A percentile compares a stretch with the other conserved stretches of the same genome.
Conservation (phyloP, 305 asterid species). For the Andrographis paniculata region DNA sequence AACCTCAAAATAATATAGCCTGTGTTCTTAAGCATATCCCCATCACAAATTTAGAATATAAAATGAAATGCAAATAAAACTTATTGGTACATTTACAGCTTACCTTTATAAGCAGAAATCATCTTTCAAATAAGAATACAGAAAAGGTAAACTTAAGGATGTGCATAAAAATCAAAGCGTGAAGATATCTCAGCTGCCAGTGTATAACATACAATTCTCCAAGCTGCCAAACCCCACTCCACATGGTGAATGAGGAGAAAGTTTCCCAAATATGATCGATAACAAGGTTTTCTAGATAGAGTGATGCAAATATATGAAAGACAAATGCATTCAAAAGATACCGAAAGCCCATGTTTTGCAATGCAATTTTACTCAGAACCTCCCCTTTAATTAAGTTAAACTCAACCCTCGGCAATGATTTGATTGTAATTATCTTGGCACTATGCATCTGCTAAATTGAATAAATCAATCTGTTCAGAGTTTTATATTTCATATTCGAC, state of each 20-base stretch:
- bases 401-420: too few relatives aligned
- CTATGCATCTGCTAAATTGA: too few relatives aligned
- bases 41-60: too few relatives aligned
- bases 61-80: not conserved
- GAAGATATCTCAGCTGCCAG: not conserved
- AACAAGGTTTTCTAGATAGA: not conserved
- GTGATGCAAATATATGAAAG: not conserved
- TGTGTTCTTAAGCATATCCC: not conserved
- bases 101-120: too few relatives aligned
- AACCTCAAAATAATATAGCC: not conserved
- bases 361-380: not conserved
- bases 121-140: too few relatives aligned
- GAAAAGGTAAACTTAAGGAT: not conserved
- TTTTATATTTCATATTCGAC: not conserved
- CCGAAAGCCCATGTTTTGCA: not conserved
- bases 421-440: not conserved
- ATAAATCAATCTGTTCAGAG: too few relatives aligned
- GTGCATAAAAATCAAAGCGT: not conserved
- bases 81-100: not conserved
- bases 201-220: not conserved
- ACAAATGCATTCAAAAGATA: not conserved
- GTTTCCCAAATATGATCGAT: too few relatives aligned
- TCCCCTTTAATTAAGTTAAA: not conserved
- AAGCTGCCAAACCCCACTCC: not conserved
- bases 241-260: not conserved